These are phyloP conservation scores for Colletotrichum phormii DNA, from an alignment of 2,329 filamentous ascomycete species.

Conservation along the genomic window DNA sequence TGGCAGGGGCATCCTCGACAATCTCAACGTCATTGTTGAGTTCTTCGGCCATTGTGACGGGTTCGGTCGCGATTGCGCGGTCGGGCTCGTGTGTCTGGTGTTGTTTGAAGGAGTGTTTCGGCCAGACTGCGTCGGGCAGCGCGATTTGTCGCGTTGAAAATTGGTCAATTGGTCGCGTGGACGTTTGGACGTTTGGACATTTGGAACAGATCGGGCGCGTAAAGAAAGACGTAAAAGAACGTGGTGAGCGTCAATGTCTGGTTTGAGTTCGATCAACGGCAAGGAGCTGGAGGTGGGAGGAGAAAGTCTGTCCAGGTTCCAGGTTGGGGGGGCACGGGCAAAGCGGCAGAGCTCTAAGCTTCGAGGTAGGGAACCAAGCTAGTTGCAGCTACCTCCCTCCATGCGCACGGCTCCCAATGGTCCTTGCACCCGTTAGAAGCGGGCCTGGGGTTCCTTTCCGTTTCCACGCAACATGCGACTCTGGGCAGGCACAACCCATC, in stretches of 20 bases:
- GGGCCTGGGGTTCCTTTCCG: neutral
- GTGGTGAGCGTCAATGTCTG: neutral
- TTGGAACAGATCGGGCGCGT: neutral
- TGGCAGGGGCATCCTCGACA: constrained; percentile 40
- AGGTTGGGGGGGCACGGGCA: neutral
- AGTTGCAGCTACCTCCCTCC: neutral
- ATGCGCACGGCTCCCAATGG: neutral
- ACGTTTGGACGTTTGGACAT: neutral
- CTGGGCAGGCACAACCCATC: neutral
- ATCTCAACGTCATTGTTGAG: constrained; percentile 42
- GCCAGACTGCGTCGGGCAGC: neutral
- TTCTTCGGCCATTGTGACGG: constrained; percentile 35
- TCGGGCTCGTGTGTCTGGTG: too few species aligned
- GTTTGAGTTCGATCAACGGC: neutral
- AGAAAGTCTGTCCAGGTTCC: neutral
- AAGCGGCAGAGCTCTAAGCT: neutral
- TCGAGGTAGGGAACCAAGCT: neutral
- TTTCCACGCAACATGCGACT: neutral
- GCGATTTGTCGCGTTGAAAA: neutral
- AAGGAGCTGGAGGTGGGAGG: neutral
- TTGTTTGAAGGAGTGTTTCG: neutral
- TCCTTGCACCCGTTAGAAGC: neutral
- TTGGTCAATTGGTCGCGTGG: neutral
- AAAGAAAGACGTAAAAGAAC: neutral
- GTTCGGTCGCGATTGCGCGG: neutral